phyloP scores from a whole-genome alignment of 148 eudicot species.

The Polygonum aviculare region DNA sequence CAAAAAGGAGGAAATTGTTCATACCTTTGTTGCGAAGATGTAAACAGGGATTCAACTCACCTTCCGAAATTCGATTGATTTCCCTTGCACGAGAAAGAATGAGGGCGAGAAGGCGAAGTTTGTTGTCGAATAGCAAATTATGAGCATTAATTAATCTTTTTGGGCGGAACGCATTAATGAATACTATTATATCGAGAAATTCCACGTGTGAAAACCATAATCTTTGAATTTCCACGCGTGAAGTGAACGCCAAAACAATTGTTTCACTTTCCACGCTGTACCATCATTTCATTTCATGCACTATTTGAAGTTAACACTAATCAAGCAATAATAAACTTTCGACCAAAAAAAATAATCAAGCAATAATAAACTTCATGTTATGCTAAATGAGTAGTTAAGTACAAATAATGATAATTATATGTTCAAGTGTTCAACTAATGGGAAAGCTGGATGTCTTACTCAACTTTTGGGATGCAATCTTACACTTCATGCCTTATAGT shows the following conservation, averaged over 20 bases:
- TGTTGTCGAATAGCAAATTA: not conserved
- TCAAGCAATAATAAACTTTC: too few relatives aligned
- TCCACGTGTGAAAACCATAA: not conserved
- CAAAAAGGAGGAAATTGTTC: not conserved
- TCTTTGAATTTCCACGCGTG: not conserved
- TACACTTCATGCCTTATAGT: too few relatives aligned
- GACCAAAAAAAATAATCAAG: too few relatives aligned
- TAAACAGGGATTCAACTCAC: not conserved
- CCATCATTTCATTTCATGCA: too few relatives aligned
- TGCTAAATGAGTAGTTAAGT: too few relatives aligned
- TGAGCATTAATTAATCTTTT: not conserved
- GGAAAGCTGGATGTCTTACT: too few relatives aligned
- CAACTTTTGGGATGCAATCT: too few relatives aligned
- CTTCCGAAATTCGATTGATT: not conserved
- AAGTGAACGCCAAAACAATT: not conserved
- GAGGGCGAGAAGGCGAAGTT: not conserved
- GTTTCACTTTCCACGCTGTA: not conserved
- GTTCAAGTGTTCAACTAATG: too few relatives aligned
- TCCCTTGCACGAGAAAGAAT: not conserved
- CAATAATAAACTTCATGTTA: too few relatives aligned
- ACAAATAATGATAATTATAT: too few relatives aligned
- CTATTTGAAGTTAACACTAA: too few relatives aligned
- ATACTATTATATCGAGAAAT: not conserved
- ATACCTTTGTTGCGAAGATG: conserved; percentile 1
- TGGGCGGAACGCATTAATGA: too few relatives aligned